phyloP scores from a whole-genome alignment of 805 yeast species.

The Candida wancherniae region DNA sequence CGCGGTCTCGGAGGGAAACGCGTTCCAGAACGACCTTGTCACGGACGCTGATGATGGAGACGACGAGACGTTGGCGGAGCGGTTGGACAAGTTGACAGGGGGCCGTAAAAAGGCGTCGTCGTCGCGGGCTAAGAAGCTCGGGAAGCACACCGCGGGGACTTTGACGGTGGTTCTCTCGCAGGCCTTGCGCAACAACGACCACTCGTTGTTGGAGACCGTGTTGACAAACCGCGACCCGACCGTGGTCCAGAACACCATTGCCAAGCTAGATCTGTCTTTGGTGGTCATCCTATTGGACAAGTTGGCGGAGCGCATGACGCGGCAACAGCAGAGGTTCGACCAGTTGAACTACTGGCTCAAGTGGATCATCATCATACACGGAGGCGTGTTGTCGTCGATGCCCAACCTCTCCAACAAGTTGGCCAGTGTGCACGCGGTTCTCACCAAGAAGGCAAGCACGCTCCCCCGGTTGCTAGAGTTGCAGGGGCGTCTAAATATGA shows the following conservation, averaged over 20 bases:
- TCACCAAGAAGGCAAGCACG: slow-evolving; percentile 45
- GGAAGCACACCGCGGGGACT: slow-evolving; percentile 52
- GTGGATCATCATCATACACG: slow-evolving; percentile 53
- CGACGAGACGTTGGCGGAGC: slow-evolving; percentile 50
- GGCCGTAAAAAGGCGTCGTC: slow-evolving; percentile 20
- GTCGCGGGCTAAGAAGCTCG: slow-evolving; percentile 37
- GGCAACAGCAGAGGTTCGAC: slow-evolving; percentile 48
- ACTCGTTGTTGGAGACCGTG: slow-evolving; percentile 78
- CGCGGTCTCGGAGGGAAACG: slow-evolving; percentile 59
- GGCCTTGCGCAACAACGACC: slow-evolving; percentile 84
- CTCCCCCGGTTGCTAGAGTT: slow-evolving; percentile 48
- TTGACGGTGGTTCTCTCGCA: slow-evolving; percentile 82
- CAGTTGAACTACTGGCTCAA: slow-evolving; percentile 52
- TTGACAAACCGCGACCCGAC: slow-evolving; percentile 50
- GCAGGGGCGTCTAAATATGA: slow-evolving; percentile 45
- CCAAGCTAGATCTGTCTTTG: slow-evolving; percentile 44
- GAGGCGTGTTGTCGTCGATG: slow-evolving; percentile 44
- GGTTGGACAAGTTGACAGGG: slow-evolving; percentile 35
- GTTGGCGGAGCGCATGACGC: slow-evolving; percentile 47
- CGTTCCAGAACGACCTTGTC: slow-evolving; percentile 49
- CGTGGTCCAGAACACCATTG: slow-evolving; percentile 46
- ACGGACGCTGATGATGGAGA: slow-evolving; percentile 43
- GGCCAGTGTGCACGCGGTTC: slow-evolving; percentile 42
- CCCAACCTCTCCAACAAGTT: slow-evolving; percentile 41
- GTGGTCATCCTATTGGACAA: slow-evolving; percentile 49